phyloP scores from a whole-genome alignment of 2,329 filamentous ascomycete species.

The Pestalotiopsis fici region DNA sequence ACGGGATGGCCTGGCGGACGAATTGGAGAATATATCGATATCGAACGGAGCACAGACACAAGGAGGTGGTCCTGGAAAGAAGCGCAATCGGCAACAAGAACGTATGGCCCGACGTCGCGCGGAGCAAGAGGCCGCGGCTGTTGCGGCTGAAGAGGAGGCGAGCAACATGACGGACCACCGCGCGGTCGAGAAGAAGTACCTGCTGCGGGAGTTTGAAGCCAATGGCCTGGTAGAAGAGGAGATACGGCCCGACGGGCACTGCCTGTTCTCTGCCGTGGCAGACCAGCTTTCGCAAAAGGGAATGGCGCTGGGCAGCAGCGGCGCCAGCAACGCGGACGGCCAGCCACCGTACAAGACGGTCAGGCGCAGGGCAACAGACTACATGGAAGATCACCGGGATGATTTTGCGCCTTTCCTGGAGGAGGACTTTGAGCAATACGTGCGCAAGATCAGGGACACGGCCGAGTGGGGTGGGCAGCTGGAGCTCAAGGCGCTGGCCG shows the following conservation, averaged over 20 bases:
- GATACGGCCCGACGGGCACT: slow-evolving; percentile 90
- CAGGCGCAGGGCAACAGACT: slow-evolving; percentile 71
- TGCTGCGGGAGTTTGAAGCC: slow-evolving; percentile 67
- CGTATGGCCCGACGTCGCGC: slow-evolving; percentile 86
- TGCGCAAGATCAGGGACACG: slow-evolving; percentile 77
- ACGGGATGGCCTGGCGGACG: slow-evolving; percentile 19
- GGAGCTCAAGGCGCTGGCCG: slow-evolving; percentile 83
- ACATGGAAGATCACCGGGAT: slow-evolving; percentile 72
- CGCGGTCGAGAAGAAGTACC: slow-evolving; percentile 67
- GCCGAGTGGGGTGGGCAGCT: slow-evolving; percentile 96
- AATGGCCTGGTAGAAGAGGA: slow-evolving; percentile 72
- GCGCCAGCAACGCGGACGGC: slow-evolving; percentile 27
- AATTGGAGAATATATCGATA: slow-evolving; percentile 15
- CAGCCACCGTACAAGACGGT: slow-evolving; percentile 64
- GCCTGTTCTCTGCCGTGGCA: slow-evolving; percentile 88
- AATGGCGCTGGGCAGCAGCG: slow-evolving; percentile 38
- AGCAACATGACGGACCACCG: slow-evolving; percentile 72
- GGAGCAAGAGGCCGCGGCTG: slow-evolving; percentile 71
- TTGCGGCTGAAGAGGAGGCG: slow-evolving; percentile 74
- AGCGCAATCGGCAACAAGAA: slow-evolving; percentile 89
- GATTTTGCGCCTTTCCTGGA: slow-evolving; percentile 89
- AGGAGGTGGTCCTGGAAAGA: slow-evolving; percentile 50
- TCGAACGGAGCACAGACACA: slow-evolving; percentile 12
- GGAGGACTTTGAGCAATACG: slow-evolving; percentile 73
- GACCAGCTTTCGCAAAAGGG: slow-evolving; percentile 69